Evolutionary conservation across 768 basidiomycete species (phyloP), one percentile per base, ranked within the genome.

Genomic region (Termitomyces sp.): DNA sequence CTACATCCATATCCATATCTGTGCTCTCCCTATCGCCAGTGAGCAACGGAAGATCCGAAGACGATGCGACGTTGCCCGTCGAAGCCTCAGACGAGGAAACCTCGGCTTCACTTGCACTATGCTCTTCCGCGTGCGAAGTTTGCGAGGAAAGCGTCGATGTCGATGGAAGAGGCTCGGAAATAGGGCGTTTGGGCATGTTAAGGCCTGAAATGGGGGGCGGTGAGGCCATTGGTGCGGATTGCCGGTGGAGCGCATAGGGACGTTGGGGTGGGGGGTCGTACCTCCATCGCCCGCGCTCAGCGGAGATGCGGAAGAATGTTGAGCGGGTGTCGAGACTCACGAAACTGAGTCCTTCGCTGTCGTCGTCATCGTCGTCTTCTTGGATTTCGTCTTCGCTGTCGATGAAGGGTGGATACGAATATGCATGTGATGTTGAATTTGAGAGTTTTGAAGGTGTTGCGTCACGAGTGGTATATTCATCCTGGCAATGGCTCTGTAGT

Each of bases 261-360:
- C 65, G 67, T 48, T 57, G 63, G 0, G 76, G 74, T 35, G 79
- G 69, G 2, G 82, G 83, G 63, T 85, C 83, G 59, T 74, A 81
- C 63, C 77, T 75, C 85, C 85, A 86, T 58, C 78, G 78, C 8
- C 84, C 85, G 56, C 85, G 84, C 66, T 87, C 85, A 8, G 82
- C 79, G 44, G 85, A 87, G 12, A 78, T 77, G 50, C 77, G 74
- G 65, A 85, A 86, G 65, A 78, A 85, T 2, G 84, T 84, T 60
- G 78, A 75, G 54, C 80, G 82, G 49, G 73, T 62, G 52, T 69
- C 71, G 36, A 63, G 67, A 42, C 69, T 63, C n/a, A 68, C 63
- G 53, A 75, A 74, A 54, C 67, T 69, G 57, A 55, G 5, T 13
- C 55, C 55, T 7, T 42, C 39, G 18, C 64, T 73, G 6, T 59